Evolutionary conservation across 2,329 filamentous ascomycete species (phyloP).

Genomic region (Aspergillaceae sp.): DNA sequence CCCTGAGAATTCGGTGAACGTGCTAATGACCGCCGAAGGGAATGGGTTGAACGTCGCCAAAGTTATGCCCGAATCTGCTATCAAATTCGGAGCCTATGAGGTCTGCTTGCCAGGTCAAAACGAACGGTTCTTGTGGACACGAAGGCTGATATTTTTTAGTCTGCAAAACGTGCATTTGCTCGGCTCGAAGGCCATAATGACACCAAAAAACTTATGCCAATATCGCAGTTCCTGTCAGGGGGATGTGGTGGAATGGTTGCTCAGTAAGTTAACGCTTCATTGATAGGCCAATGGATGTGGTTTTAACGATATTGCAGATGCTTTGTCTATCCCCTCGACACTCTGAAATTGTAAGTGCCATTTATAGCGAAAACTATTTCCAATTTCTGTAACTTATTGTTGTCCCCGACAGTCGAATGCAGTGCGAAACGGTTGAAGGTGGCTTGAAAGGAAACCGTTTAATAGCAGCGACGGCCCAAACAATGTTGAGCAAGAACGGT

Average conservation of each 20-base stretch:
- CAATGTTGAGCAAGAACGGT: conserved; percentile 74
- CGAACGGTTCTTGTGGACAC: not conserved
- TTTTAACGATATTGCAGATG: conserved; percentile 44
- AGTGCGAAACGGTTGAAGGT: conserved; percentile 85
- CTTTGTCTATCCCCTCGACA: conserved; percentile 87
- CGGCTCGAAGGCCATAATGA: conserved; percentile 82
- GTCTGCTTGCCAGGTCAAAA: conserved; percentile 29
- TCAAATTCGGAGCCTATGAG: conserved; percentile 97
- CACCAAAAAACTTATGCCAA: conserved; percentile 65
- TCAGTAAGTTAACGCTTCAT: conserved; percentile 50
- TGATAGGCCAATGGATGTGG: not conserved
- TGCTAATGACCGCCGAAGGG: conserved; percentile 45
- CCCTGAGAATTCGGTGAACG: not conserved
- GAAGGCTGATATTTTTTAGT: conserved; percentile 37
- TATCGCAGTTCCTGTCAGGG: conserved; percentile 83
- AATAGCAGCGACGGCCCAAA: conserved; percentile 71
- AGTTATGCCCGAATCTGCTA: conserved; percentile 97
- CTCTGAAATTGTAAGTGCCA: conserved; percentile 48
- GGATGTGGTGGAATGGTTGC: conserved; percentile 89
- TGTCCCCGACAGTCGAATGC: conserved; percentile 57
- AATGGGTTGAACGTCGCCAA: conserved; percentile 96
- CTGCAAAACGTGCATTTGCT: conserved; percentile 78
- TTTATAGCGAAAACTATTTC: not conserved
- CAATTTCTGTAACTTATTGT: conserved; percentile 3
- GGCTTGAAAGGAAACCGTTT: conserved; percentile 76